Evolutionary conservation across 352 stramenopile genomes (phyloP), one percentile per base, ranked within the genome.

Genomic region (Phytopythium kandeliae): DNA sequence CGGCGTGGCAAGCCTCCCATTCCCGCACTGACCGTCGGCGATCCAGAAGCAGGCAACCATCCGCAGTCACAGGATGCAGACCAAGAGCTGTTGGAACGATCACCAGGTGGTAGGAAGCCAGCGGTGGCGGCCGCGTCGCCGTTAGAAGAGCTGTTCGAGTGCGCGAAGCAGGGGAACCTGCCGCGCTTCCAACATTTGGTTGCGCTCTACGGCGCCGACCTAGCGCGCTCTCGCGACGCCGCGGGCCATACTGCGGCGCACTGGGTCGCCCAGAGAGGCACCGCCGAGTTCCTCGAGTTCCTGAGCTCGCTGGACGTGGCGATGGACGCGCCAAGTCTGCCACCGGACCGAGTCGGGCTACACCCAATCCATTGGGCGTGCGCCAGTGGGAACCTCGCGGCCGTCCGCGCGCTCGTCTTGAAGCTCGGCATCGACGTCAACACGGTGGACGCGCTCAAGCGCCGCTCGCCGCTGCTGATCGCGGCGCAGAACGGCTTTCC

Each of bases 281-380:
- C 57, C 24, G 58, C 57, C 4, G 78, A 78, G 47, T 73, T 92
- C 19, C 53, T 92, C n/a, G 48, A 71, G 46, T 85, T 77, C 51
- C 60, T 85, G 12, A 56, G 73, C 37, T 68, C 61, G 0, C 48
- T 78, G 2, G 61, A 67, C 37, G 73, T 63, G n/a, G 67, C 77
- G 3, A 53, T 92, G 36, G 63, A 92, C 37, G 49, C 72, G 2
- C 70, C 81, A 6, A 92, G 78, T 42, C 17, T 48, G 22, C 45
- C 58, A 8, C 70, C 85, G 33, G 78, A 82, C 28, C 58, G 42
- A 12, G 81, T 77, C 15, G 56, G 70, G 48, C 63, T 95, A 24
- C 78, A 90, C 33, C 81, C 84, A 12, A 88, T 95, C 47, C 84
- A 95, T 62, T 95, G 84, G 84, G 79, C 84, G 33, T 90, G 80